Conservation (phyloP, 441 rosid genomes). For the Jatropha podagrica region DNA sequence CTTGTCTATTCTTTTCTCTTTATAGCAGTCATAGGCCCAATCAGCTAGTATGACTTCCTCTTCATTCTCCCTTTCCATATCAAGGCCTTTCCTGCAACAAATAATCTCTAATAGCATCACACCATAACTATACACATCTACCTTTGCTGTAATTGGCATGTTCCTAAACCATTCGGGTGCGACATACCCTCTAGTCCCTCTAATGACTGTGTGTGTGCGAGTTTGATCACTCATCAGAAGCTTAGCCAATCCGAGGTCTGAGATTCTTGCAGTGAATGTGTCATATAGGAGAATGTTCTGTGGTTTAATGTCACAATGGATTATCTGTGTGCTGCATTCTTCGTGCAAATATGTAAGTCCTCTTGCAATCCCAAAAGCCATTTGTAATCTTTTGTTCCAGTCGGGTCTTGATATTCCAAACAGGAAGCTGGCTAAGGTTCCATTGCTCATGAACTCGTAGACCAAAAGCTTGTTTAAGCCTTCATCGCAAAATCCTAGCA, state of each 20-base stretch:
- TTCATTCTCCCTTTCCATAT: conserved; percentile 4
- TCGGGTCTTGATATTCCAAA: conserved; percentile 22
- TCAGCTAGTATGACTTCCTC: conserved; percentile 11
- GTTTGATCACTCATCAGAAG: conserved; percentile 22
- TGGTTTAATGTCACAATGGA: conserved; percentile 33
- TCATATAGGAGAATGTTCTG: conserved; percentile 33
- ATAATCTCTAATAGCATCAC: conserved; percentile 34
- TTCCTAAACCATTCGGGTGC: conserved; percentile 39
- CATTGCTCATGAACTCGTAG: conserved; percentile 28
- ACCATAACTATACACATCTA: conserved; percentile 37
- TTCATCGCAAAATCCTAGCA: conserved; percentile 30
- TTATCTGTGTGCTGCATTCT: conserved; percentile 30
- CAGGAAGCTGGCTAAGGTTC: conserved; percentile 22
- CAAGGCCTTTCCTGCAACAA: conserved; percentile 21
- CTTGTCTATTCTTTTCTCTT: neutral
- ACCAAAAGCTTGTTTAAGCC: conserved; percentile 21
- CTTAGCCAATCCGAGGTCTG: conserved; percentile 33
- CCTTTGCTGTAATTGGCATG: conserved; percentile 28
- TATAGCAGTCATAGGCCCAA: conserved; percentile 24
- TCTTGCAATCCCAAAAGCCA: conserved; percentile 22
- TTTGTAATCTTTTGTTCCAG: conserved; percentile 26
- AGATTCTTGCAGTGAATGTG: conserved; percentile 20
- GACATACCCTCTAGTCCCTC: conserved; percentile 30
- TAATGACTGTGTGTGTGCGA: conserved; percentile 22
- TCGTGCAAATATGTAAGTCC: conserved; percentile 34